Percentiles rank a stretch among this genome's conserved stretches.
Conservation (phyloP, 2,329 filamentous ascomycete genomes). For the Westerdykella sp. region DNA sequence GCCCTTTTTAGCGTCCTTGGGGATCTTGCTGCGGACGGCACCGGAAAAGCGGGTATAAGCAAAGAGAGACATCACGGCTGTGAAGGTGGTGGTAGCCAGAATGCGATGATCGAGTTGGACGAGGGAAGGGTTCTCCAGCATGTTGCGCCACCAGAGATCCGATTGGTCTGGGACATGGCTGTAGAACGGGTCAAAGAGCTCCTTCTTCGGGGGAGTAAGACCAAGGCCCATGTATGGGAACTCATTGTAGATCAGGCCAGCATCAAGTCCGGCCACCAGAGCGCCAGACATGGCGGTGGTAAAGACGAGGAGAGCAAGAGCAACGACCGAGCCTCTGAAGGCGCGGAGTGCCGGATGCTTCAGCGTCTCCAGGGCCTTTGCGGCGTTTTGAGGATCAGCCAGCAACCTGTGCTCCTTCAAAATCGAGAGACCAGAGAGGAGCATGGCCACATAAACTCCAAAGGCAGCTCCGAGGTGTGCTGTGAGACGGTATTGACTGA, state of each 20-base stretch:
- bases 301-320: constrained; percentile 71
- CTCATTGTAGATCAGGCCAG: constrained; percentile 97
- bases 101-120: constrained; percentile 96
- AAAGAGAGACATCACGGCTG: constrained; percentile 69
- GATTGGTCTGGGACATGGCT: constrained; percentile 67
- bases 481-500: constrained; percentile 88
- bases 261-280: constrained; percentile 89
- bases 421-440: constrained; percentile 79
- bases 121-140: constrained; percentile 91
- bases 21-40: constrained; percentile 54
- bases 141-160: constrained; percentile 94
- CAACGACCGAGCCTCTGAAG: constrained; percentile 68
- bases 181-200: constrained; percentile 84
- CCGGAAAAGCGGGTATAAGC: constrained; percentile 68
- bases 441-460: constrained; percentile 88
- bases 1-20: constrained; percentile 60
- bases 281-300: constrained; percentile 88
- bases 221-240: constrained; percentile 92
- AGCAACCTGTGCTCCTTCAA: constrained; percentile 71
- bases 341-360: constrained; percentile 58
- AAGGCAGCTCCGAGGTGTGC: constrained; percentile 89
- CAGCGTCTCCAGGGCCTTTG: constrained; percentile 56
- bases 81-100: constrained; percentile 83
- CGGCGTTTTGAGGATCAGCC: constrained; percentile 57
- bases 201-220: constrained; percentile 69